Base-by-base conservation (phyloP, 208 protist species). In the Leptomonas seymouri region DNA sequence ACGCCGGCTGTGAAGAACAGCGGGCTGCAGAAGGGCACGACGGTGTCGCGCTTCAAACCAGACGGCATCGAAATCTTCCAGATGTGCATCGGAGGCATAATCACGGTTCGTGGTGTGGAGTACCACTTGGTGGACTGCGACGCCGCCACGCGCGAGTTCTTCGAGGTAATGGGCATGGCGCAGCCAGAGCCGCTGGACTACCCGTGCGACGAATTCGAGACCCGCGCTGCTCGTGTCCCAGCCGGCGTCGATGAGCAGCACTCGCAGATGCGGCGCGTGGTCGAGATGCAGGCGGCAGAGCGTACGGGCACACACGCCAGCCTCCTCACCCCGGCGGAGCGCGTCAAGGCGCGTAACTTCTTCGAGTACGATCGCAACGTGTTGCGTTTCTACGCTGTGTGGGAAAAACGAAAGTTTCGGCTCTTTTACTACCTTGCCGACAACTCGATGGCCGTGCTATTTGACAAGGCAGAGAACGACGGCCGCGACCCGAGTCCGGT, bases 371-470 rank as follows among this genome's bases (percentile, higher is more conserved):
- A 99, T 84, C 74, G 96, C 57, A 82, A 98, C 55, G 96, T 99
- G 51, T 80, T 99, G 59, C 86, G 96, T 18, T 99, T 99, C 76
- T 98, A 87, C 69, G 89, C 87, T 30, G 78, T 89, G 18, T 99
- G 98, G 98, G 90, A 98, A 48, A 85, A 98, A 61, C 66, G 75
- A n/a, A 63, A 82, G 25, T 89, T 98, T 68, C 97, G 92, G 65
- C 90, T 99, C 49, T 85, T 97, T 45, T 99, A 97, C 86, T 99
- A 97, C 82, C 86, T 99, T 16, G 81, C 97, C 25, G 98, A 99
- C 76, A 88, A 96, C 74, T 98, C 91, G 1, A 75, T 98, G 41
- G 94, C 97, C 31, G 86, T 99, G 25, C 85, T 98, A 66, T 92
- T 98, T 75, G 87, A 93, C 69, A 69, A 78, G 20, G 76, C 84